phyloP scores from a whole-genome alignment of 192 early-diverging fungal genomes.

The Backusella luteola region DNA sequence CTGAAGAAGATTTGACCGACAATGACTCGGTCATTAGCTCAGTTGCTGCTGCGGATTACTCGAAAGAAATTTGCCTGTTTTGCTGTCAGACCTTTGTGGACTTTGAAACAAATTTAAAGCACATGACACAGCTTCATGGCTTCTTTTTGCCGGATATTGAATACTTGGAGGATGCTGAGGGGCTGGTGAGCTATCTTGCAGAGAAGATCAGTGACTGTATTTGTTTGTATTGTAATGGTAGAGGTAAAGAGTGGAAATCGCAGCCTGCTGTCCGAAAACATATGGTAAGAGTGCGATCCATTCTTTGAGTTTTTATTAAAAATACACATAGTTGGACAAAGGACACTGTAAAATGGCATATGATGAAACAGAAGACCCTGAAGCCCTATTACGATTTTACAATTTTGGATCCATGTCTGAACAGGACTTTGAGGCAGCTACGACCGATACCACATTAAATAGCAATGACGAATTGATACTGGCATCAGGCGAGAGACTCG shows the following conservation, averaged over 20 bases:
- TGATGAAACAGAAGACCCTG: constrained; percentile 84
- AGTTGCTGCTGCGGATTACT: neutral
- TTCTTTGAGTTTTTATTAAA: too few relatives aligned
- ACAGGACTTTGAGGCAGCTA: constrained; percentile 23
- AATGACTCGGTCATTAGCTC: neutral
- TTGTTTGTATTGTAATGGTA: constrained; percentile 94
- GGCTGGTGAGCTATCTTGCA: constrained; percentile 85
- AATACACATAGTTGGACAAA: constrained; percentile 64
- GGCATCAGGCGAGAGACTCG: constrained; percentile 13
- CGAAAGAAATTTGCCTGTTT: constrained; percentile 73
- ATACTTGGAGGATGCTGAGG: constrained; percentile 83
- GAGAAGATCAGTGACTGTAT: constrained; percentile 93
- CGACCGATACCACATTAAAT: neutral
- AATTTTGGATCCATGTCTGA: constrained; percentile 70
- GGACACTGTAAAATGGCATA: constrained; percentile 96
- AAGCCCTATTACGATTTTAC: constrained; percentile 92
- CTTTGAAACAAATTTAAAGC: constrained; percentile 76
- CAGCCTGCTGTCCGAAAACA: constrained; percentile 91
- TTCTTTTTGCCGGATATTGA: constrained; percentile 98
- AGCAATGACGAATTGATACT: constrained; percentile 15
- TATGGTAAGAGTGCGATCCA: constrained; percentile 56
- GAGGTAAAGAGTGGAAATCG: constrained; percentile 76
- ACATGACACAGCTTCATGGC: constrained; percentile 88
- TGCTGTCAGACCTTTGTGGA: constrained; percentile 64
- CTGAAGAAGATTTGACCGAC: constrained; percentile 11